Percentiles rank a stretch among this genome's conserved stretches.
Conservation (phyloP, 495 filamentous ascomycete genomes). For the Hypoxylon trugodes region DNA sequence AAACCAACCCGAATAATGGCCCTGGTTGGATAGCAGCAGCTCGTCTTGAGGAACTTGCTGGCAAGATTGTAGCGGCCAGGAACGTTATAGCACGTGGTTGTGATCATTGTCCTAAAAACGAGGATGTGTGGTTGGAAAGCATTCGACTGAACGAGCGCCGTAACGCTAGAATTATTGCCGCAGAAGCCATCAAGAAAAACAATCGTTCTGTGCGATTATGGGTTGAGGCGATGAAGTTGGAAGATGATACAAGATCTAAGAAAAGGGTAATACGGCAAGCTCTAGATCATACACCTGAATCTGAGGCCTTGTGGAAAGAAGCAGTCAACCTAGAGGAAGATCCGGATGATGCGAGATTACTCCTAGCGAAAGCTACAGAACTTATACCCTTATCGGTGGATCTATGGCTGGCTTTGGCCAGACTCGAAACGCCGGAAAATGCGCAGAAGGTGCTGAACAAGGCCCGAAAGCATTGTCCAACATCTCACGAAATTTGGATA, state of each 20-base stretch:
- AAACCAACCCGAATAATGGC: slow-evolving; percentile 92
- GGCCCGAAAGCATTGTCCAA: slow-evolving; percentile 90
- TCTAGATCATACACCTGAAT: slow-evolving; percentile 87
- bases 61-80: slow-evolving; percentile 85
- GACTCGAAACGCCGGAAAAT: slow-evolving; percentile 86
- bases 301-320: slow-evolving; percentile 94
- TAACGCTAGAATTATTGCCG: slow-evolving; percentile 96
- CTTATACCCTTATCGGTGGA: slow-evolving; percentile 93
- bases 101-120: slow-evolving; percentile 89
- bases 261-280: slow-evolving; percentile 92
- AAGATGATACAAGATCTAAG: slow-evolving; percentile 78
- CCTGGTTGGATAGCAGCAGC: slow-evolving; percentile 97
- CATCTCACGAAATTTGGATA: slow-evolving; percentile 95
- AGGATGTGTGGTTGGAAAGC: slow-evolving; percentile 94
- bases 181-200: slow-evolving; percentile 89
- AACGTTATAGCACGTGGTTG: slow-evolving; percentile 86
- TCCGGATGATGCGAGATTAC: slow-evolving; percentile 80
- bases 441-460: slow-evolving; percentile 95
- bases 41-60: slow-evolving; percentile 90
- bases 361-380: slow-evolving; percentile 92
- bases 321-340: slow-evolving; percentile 96
- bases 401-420: slow-evolving; percentile 91
- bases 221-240: slow-evolving; percentile 94
- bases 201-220: slow-evolving; percentile 88
- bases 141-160: slow-evolving; percentile 90